A percentile compares a stretch with the other conserved stretches of the same genome.
Evolutionary conservation across 208 protist species (phyloP).

Genomic region (Entamoeba invadens): DNA sequence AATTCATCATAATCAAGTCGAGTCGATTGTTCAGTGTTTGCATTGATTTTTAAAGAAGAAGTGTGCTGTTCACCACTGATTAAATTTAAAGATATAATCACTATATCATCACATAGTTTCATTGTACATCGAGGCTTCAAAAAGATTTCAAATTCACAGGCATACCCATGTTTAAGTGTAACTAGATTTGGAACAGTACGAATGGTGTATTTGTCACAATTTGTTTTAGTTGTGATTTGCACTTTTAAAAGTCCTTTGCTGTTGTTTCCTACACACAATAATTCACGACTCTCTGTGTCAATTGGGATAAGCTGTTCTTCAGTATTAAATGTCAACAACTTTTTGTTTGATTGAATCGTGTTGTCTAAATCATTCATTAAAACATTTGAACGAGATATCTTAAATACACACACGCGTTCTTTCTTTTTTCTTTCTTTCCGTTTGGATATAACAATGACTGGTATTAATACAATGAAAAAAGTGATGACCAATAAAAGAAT

Average conservation of each 20-base stretch:
- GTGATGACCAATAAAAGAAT: background rate
- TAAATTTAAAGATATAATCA: background rate
- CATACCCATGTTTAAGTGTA: background rate
- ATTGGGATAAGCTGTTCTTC: too few relatives aligned
- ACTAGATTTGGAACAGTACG: background rate
- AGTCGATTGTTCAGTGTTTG: background rate
- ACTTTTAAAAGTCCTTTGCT: background rate
- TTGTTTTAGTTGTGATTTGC: background rate
- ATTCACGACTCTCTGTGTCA: background rate
- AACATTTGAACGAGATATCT: too few relatives aligned
- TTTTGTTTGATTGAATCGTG: too few relatives aligned
- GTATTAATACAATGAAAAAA: background rate
- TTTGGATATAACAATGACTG: background rate
- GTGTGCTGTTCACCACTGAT: background rate
- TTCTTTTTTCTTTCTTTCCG: background rate
- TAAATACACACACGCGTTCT: background rate
- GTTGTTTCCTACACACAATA: background rate
- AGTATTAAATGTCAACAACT: too few relatives aligned
- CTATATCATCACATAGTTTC: background rate
- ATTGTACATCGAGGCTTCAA: background rate
- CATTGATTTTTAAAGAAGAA: background rate
- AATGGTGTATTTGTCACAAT: background rate
- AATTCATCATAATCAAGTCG: background rate
- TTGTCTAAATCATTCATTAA: too few relatives aligned
- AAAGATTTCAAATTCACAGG: background rate